These are phyloP conservation scores for Annona cherimola DNA, from an alignment of 164 flowering plant genomes.

Conservation along the genomic window DNA sequence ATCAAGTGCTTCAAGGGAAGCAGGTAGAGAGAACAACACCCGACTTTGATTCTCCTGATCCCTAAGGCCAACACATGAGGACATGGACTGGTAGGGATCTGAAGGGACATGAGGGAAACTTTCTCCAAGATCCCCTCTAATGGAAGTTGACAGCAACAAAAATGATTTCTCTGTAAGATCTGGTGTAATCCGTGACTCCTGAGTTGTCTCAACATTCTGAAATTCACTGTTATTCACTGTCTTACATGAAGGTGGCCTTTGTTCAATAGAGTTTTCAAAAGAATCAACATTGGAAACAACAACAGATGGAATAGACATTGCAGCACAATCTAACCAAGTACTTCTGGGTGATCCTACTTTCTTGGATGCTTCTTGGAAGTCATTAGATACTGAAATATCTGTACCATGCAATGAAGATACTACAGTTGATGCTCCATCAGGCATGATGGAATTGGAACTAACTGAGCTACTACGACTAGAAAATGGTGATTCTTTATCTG, in stretches of 20 bases:
- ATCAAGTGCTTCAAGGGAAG: slow-evolving; percentile 5
- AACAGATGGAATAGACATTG: neutral
- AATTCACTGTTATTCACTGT: neutral
- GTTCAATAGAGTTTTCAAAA: neutral
- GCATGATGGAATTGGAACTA: slow-evolving; percentile 8
- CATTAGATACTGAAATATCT: slow-evolving; percentile 46
- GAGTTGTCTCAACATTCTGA: neutral
- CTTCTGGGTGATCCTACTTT: neutral
- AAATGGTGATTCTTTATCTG: slow-evolving; percentile 15
- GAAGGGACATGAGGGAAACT: slow-evolving; percentile 6
- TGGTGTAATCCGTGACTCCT: neutral
- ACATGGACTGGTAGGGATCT: neutral
- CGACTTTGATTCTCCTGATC: slow-evolving; percentile 16
- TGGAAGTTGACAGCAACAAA: neutral
- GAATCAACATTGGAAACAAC: neutral
- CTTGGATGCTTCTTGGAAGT: slow-evolving; percentile 4
- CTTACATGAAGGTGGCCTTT: neutral
- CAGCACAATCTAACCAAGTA: neutral
- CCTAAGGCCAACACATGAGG: slow-evolving; percentile 32
- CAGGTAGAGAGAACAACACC: neutral
- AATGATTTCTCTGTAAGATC: slow-evolving; percentile 4
- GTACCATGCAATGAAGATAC: slow-evolving; percentile 11
- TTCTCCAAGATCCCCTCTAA: neutral
- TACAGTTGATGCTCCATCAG: slow-evolving; percentile 19
- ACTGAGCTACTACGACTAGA: slow-evolving; percentile 13